Base-by-base conservation (phyloP, 2,329 filamentous ascomycete genomes). In the Ophiostoma tasmaniense region DNA sequence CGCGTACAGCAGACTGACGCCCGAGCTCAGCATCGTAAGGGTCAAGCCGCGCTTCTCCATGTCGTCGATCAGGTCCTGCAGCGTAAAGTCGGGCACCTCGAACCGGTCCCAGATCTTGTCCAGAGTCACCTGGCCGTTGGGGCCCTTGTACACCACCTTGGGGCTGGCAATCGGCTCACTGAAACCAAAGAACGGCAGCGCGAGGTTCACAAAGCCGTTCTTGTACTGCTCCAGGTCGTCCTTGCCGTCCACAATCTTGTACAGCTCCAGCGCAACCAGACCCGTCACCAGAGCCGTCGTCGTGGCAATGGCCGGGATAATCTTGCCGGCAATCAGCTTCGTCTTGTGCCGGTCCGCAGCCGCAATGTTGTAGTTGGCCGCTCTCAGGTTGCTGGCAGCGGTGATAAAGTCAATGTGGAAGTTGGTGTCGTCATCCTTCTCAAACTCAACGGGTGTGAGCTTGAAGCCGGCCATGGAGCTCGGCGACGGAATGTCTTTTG, bases 341-440 rank as follows among this genome's bases (percentile, higher is more conserved):
- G 94, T 99, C 88, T 95, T 96, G 85, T 97, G 95, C 71, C 92
- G 87, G 77, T 99, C 94, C 0, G 95, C 93, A 72, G 89, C 86
- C 76, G 92, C 88, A 74, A 99, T 99, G 79, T 95, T 96, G 86
- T 99, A 99, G 82, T 99, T 99, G 79, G 96, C 90, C 0, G 95
- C 95, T 71, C 96, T 91, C 71, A 99, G 83, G 78, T 99, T 99
- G 82, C 93, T 97, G 73, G 93, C 93, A 1, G 93, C 93, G 8
- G 95, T 96, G 80, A 99, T 98, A 82, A 99, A 99, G 80, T 98
- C 95, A 75, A 99, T 99, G 82, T 99, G 95, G 79, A 95, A 88
- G 79, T 99, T 99, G 66, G 90, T 92, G 79, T 99, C 96, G 75
- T 99, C 95, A 73, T 99, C 95, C 84, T 99, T 99, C 81, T 99